Base-by-base conservation (phyloP, 2,329 filamentous ascomycete genomes). In the Fusarium sp. region DNA sequence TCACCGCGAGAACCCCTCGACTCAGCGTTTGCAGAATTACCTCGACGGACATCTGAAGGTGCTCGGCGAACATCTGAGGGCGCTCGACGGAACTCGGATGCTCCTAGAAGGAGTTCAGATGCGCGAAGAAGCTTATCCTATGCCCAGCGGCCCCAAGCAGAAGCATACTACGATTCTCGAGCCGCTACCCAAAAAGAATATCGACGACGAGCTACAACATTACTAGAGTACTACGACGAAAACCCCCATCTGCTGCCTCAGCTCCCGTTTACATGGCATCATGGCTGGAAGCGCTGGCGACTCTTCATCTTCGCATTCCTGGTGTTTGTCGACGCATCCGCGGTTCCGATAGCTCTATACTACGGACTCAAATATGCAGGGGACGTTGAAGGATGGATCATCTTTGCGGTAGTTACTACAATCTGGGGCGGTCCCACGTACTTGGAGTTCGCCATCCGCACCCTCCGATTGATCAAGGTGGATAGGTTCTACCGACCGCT, bases 361-460 rank as follows among this genome's bases (percentile, higher is more conserved):
- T 89, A 88, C 71, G 84, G 84, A 26, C 80, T 89, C 64, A 82
- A 81, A 72, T 87, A 82, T 49, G 82, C 80, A 8, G 83, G 81
- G 38, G 26, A 81, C 26, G 81, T 83, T 28, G 42, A 84, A 79
- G 81, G 81, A 44, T 84, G 78, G 75, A 83, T 83, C 74, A 84
- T 87, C 60, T 89, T 89, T 70, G 86, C 87, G 72, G 83, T 89
- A 59, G 84, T 89, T 48, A 88, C 87, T 2, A 86, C 86, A 41
- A 87, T 89, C 70, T 89, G 87, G 82, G 87, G 87, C 63, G 82
- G 87, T 33, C 84, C 87, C n/a, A 88, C 87, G 11, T 87, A 88
- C 63, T 80, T 88, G 63, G 87, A 89, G 72, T 88, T 88, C 65
- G 86, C 80, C 33, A 80, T 88, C 52, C 84, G 87, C 17, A 85